Conservation (phyloP, 345 rosid genomes). For the Balakata baccata region DNA sequence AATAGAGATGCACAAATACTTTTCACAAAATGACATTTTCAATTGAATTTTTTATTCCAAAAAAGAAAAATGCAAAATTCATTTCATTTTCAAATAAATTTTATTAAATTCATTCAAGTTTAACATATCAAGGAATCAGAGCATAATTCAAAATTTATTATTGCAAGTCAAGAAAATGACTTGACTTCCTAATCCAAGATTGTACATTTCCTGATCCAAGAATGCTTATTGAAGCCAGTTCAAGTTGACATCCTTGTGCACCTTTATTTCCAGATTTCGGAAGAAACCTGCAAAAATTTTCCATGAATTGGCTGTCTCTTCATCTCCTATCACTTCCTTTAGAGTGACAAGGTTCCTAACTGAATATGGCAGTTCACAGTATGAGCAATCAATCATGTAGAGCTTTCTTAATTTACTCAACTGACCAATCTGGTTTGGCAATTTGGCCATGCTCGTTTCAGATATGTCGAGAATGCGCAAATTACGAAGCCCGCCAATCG, state of each 20-base stretch:
- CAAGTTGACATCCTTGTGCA: constrained; percentile 26
- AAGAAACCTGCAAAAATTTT: neutral
- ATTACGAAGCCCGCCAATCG: constrained; percentile 24
- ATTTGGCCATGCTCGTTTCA: neutral
- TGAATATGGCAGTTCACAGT: constrained; percentile 24
- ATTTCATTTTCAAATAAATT: too few species aligned
- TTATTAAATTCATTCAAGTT: too few species aligned
- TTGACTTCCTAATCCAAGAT: neutral
- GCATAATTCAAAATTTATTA: too few species aligned
- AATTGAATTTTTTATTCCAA: too few species aligned
- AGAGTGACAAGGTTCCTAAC: constrained; percentile 17
- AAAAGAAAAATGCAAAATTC: too few species aligned
- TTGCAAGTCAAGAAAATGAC: neutral
- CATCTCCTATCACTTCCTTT: constrained; percentile 22
- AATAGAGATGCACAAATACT: too few species aligned
- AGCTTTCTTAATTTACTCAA: constrained; percentile 20
- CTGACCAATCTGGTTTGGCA: constrained; percentile 26
- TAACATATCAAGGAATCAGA: too few species aligned
- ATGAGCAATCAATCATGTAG: constrained; percentile 27
- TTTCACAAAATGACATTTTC: too few species aligned
- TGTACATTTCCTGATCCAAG: neutral
- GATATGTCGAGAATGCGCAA: constrained; percentile 29
- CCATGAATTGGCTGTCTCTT: constrained; percentile 29
- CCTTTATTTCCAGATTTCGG: constrained; percentile 8
- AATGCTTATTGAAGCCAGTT: constrained; percentile 22